phyloP scores from a whole-genome alignment of 1,284 basidiomycete species.

The Moesziomyces sp. region DNA sequence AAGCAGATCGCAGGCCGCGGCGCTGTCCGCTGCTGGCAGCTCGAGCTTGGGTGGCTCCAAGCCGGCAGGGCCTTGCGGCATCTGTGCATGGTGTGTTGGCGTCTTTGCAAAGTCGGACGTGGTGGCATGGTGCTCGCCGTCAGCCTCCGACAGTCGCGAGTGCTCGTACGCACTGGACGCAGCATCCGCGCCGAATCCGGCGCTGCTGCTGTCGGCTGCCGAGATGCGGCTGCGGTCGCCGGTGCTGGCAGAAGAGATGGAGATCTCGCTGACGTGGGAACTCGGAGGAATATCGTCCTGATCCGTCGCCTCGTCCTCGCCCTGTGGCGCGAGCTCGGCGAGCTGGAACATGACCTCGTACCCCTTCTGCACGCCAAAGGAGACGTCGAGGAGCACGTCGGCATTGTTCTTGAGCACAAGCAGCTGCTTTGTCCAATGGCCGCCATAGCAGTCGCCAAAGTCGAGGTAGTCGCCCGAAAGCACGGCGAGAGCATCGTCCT shows the following conservation, averaged over 20 bases:
- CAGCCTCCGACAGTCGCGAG: constrained; percentile 22
- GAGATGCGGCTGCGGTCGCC: constrained; percentile 36
- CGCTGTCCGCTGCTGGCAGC: constrained; percentile 28
- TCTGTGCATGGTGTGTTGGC: constrained; percentile 53
- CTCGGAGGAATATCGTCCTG: constrained; percentile 45
- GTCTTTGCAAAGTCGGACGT: constrained; percentile 52
- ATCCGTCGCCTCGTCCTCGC: constrained; percentile 40
- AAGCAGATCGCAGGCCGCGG: constrained; percentile 18
- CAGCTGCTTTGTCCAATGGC: constrained; percentile 70
- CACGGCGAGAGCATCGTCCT: constrained; percentile 69
- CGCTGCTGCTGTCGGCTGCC: constrained; percentile 34
- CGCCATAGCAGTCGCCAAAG: constrained; percentile 71
- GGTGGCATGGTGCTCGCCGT: constrained; percentile 20
- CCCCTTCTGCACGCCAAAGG: constrained; percentile 69
- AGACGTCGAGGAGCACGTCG: constrained; percentile 70
- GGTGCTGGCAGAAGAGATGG: constrained; percentile 37
- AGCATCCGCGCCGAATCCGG: constrained; percentile 20
- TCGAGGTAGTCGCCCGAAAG: constrained; percentile 69
- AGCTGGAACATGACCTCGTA: constrained; percentile 70
- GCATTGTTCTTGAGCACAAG: constrained; percentile 70
- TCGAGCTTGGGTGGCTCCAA: constrained; percentile 51
- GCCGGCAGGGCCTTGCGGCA: constrained; percentile 29
- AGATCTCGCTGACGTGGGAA: constrained; percentile 36
- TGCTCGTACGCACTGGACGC: constrained; percentile 26
- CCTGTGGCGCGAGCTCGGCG: constrained; percentile 66